Conservation (phyloP, 78 protist genomes). For the Dictyostelium capitatum region DNA sequence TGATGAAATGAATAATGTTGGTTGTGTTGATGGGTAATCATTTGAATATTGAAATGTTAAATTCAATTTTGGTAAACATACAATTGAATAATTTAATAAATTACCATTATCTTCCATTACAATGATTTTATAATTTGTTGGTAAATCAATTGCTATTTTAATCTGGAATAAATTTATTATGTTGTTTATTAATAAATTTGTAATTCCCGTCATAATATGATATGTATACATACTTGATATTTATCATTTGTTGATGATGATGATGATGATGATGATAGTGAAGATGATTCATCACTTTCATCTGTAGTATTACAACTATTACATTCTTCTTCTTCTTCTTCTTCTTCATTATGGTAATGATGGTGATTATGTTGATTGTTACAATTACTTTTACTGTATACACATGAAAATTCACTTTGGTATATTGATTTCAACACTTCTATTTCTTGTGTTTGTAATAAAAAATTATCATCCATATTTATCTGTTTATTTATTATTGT, state of each 20-base stretch:
- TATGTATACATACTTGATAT: too few relatives aligned
- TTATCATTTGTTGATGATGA: too few relatives aligned
- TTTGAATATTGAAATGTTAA: neutral
- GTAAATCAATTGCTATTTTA: neutral
- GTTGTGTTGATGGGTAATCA: neutral
- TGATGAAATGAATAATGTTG: neutral
- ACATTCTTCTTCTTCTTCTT: neutral
- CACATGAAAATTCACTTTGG: neutral
- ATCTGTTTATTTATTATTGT: too few relatives aligned
- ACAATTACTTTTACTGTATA: too few relatives aligned
- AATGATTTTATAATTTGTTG: neutral
- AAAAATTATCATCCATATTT: neutral
- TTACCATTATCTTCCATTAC: neutral
- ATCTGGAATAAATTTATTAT: too few relatives aligned
- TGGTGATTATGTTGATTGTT: neutral
- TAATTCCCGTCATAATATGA: too few relatives aligned
- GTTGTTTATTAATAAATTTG: too few relatives aligned
- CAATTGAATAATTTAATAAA: neutral
- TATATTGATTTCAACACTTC: slow-evolving; percentile 3
- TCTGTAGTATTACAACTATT: too few relatives aligned
- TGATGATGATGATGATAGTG: too few relatives aligned
- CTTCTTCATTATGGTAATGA: neutral
- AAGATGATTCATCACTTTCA: too few relatives aligned
- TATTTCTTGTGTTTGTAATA: neutral
- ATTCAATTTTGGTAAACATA: neutral